Evolutionary conservation across 129 eudicot species (phyloP).

Genomic region (Centrapalus pauciflorus): DNA sequence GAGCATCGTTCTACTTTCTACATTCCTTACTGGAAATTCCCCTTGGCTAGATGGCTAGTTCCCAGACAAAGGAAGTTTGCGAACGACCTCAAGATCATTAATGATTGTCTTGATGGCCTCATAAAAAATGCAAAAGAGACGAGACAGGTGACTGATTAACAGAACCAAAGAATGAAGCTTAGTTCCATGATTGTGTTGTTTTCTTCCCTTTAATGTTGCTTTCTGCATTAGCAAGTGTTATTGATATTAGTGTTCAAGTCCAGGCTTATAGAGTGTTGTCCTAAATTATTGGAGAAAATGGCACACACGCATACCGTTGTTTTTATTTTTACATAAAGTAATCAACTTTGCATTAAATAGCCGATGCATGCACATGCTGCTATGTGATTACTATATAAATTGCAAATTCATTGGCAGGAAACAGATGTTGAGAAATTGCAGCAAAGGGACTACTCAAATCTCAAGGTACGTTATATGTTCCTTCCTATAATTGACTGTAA

Average conservation of each 20-base stretch:
- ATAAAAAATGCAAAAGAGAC: slow-evolving; percentile 95
- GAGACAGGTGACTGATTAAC: slow-evolving; percentile 55
- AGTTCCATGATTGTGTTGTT: too few relatives aligned
- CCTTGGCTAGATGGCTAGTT: slow-evolving; percentile 85
- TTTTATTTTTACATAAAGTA: neutral
- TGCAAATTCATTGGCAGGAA: slow-evolving; percentile 49
- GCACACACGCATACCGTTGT: neutral
- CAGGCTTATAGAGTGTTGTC: too few relatives aligned
- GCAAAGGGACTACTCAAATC: slow-evolving; percentile 88
- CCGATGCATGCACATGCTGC: too few relatives aligned
- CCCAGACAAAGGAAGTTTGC: slow-evolving; percentile 93
- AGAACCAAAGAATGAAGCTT: neutral
- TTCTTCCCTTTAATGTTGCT: too few relatives aligned
- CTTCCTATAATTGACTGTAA: neutral
- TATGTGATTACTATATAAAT: too few relatives aligned
- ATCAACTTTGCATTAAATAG: neutral
- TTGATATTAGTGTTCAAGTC: too few relatives aligned
- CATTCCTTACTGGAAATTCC: slow-evolving; percentile 96
- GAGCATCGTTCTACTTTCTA: slow-evolving; percentile 98
- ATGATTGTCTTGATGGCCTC: slow-evolving; percentile 93
- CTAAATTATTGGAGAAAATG: too few relatives aligned
- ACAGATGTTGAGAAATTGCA: slow-evolving; percentile 96
- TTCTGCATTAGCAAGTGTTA: too few relatives aligned
- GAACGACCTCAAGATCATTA: slow-evolving; percentile 71
- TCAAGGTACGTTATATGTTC: slow-evolving; percentile 46